These are phyloP conservation scores for Aspergillus ustus DNA, from an alignment of 2,329 filamentous ascomycete species.

Conservation along the genomic window DNA sequence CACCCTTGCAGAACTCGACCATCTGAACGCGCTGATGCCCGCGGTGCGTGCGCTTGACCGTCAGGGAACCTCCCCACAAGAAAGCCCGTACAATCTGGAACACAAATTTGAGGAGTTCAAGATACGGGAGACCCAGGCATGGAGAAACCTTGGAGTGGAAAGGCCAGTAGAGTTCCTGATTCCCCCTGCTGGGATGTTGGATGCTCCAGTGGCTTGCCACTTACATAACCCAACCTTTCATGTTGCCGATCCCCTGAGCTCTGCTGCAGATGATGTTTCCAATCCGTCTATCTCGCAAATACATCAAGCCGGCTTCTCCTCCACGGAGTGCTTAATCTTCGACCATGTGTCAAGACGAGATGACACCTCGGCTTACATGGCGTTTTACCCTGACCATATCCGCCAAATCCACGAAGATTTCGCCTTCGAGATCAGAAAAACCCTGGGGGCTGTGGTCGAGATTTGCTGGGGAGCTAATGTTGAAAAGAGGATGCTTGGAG, in stretches of 20 bases:
- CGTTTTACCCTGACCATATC: not conserved
- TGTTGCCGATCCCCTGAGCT: not conserved
- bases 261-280: not conserved
- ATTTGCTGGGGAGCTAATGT: not conserved
- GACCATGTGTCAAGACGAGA: conserved; percentile 4
- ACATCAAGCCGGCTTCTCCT: not conserved
- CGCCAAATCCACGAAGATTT: not conserved
- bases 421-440: not conserved
- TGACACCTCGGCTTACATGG: not conserved
- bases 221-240: conserved; percentile 3
- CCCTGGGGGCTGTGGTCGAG: not conserved
- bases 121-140: no score
- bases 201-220: not conserved
- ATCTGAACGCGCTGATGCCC: no score
- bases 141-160: no score
- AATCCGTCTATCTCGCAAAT: conserved; percentile 1
- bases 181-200: no score
- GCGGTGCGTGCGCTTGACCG: no score
- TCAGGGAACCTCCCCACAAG: no score
- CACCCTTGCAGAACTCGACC: no score
- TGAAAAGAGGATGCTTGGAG: not conserved
- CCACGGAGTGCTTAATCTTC: not conserved
- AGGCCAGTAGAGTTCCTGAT: no score
- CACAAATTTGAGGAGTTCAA: no score
- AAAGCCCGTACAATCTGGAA: no score